phyloP scores from a whole-genome alignment of 495 filamentous ascomycete genomes.

The Cercophora sp. region DNA sequence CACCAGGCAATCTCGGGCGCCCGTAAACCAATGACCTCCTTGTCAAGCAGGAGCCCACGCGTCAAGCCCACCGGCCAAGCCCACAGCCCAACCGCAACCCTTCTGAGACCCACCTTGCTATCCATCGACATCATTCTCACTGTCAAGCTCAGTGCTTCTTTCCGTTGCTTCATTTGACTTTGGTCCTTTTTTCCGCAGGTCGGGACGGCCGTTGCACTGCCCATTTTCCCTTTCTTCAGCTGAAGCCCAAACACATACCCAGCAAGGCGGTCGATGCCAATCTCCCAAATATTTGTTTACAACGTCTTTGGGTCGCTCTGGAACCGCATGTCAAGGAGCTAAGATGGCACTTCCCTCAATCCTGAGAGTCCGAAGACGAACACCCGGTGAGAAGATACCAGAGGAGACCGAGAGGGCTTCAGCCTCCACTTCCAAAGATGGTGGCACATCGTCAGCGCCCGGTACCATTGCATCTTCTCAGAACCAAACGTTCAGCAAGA shows the following conservation, averaged over 20 bases:
- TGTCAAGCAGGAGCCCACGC: no score
- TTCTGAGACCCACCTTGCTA: neutral
- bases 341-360: constrained; percentile 20
- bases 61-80: neutral
- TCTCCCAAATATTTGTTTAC: no score
- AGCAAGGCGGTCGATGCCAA: no score
- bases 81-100: constrained; percentile 2
- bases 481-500: neutral
- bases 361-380: constrained; percentile 14
- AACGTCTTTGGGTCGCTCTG: no score
- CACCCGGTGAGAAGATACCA: neutral
- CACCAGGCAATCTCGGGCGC: no score
- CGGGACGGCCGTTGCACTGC: neutral
- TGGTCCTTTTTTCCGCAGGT: neutral
- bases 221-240: neutral
- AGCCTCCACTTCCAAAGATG: neutral
- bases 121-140: neutral
- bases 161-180: neutral
- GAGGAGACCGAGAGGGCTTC: neutral
- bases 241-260: no score
- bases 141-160: neutral
- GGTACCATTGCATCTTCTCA: no score
- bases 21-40: no score
- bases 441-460: no score
- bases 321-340: no score